Evolutionary conservation across 441 rosid genomes (phyloP).

Genomic region (Cnidoscolus chayamansa): DNA sequence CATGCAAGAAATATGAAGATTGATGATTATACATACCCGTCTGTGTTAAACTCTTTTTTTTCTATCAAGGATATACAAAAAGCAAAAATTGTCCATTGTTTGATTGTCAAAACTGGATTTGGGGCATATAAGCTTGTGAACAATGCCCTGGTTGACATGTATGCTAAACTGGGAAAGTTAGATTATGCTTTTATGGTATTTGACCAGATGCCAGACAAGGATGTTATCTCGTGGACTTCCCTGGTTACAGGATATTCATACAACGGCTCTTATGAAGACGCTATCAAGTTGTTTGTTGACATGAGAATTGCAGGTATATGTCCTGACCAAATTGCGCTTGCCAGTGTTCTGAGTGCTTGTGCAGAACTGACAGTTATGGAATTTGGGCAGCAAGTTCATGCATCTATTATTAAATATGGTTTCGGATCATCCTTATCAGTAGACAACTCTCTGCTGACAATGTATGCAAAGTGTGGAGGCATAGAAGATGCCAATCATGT

Average conservation of each 20-base stretch:
- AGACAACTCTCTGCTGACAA: constrained; percentile 64
- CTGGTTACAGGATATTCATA: constrained; percentile 68
- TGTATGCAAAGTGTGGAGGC: constrained; percentile 81
- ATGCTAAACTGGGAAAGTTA: constrained; percentile 64
- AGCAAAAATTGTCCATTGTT: constrained; percentile 60
- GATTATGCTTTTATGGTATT: constrained; percentile 55
- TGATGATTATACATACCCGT: constrained; percentile 67
- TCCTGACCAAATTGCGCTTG: constrained; percentile 57
- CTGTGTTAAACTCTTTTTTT: constrained; percentile 66
- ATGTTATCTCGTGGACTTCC: constrained; percentile 89
- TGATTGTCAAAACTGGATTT: constrained; percentile 72
- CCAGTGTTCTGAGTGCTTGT: constrained; percentile 63
- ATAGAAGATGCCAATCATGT: constrained; percentile 56
- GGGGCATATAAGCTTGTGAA: constrained; percentile 54
- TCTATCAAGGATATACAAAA: constrained; percentile 34
- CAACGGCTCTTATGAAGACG: constrained; percentile 55
- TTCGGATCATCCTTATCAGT: constrained; percentile 56
- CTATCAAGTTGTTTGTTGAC: constrained; percentile 56
- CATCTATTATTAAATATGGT: constrained; percentile 50
- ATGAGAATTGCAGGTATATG: constrained; percentile 52
- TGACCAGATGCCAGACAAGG: constrained; percentile 56
- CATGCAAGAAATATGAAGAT: constrained; percentile 50
- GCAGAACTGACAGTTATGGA: constrained; percentile 70
- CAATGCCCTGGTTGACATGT: constrained; percentile 85
- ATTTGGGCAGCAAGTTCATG: constrained; percentile 83